Base-by-base conservation (phyloP, 805 yeast species). In the Torulaspora franciscae region DNA sequence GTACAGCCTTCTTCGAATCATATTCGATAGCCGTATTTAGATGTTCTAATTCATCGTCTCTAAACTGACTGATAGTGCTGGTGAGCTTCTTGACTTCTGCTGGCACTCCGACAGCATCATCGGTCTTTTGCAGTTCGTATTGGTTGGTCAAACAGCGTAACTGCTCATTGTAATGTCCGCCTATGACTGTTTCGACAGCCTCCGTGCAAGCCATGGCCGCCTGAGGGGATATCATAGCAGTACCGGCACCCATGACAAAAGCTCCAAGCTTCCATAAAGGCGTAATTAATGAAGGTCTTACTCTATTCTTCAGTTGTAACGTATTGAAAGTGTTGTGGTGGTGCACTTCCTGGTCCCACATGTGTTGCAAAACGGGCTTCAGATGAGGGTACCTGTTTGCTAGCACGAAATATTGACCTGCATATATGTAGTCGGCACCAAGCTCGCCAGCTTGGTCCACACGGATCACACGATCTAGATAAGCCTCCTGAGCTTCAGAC, bases 181-280 rank as follows among this genome's bases (percentile, higher is more conserved):
- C 99, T 63, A 93, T 93, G 5, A 93, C 98, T 0, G 99, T 93
- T 66, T 93, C 99, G 1, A 93, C 98, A 0, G 98, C 98, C 48
- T 90, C 98, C 0, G 99, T 93, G 64, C 99, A 93, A 1, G 99
- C 98, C 99, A 93, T 93, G 2, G 99, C 98, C 2, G 96, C 97
- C 62, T 91, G 96, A 59, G 88, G 87, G 13, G 96, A 83, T 50
- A 89, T 66, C 43, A 85, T 56, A 0, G 96, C 97, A 0, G 98
- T 93, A 1, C 82, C 84, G 1, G 80, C 79, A 3, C 99, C 99
- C 70, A 93, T 73, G 0, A 81, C 81, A 40, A 84, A 73, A 0
- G 99, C 98, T 3, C 97, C 98, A 0, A 77, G 65, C 62, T 85
- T 89, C 99, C 99, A 93, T 1, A 87, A 57, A 1, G 99, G 99